Percentiles rank a stretch among this genome's conserved stretches.
phyloP scores from a whole-genome alignment of 2,329 filamentous ascomycete genomes.

The Fusarium hainanense region DNA sequence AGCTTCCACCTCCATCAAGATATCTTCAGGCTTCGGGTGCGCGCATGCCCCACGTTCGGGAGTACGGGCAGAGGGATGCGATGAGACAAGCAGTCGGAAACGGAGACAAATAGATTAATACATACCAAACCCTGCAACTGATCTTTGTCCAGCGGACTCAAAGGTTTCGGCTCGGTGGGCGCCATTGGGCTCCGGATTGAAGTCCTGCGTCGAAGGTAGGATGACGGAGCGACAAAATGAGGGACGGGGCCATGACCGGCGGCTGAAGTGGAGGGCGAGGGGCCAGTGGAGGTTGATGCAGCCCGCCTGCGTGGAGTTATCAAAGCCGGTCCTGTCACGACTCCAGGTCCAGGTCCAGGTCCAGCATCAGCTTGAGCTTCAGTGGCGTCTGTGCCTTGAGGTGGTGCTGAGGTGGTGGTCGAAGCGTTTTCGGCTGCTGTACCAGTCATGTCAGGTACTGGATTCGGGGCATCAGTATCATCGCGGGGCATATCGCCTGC shows the following conservation, averaged over 20 bases:
- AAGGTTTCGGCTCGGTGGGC: constrained; percentile 55
- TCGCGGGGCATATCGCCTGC: constrained; percentile 34
- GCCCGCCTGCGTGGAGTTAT: constrained; percentile 37
- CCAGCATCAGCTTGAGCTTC: constrained; percentile 9
- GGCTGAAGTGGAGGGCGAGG: constrained; percentile 38
- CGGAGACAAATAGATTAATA: constrained; percentile 21
- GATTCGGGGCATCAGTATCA: constrained; percentile 17
- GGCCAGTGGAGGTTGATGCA: constrained; percentile 38
- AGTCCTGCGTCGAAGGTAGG: constrained; percentile 62
- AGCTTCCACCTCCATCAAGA: constrained; percentile 28
- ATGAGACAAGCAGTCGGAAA: constrained; percentile 6
- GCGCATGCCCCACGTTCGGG: constrained; percentile 34
- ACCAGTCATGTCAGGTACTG: constrained; percentile 22
- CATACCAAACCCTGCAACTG: constrained; percentile 83
- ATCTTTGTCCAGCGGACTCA: constrained; percentile 76
- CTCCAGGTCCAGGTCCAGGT: constrained; percentile 5
- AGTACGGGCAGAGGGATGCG: constrained; percentile 32
- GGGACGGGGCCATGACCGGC: constrained; percentile 54
- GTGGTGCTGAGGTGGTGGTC: constrained; percentile 20
- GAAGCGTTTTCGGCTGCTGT: constrained; percentile 26
- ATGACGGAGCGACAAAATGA: constrained; percentile 70
- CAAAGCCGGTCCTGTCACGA: constrained; percentile 30
- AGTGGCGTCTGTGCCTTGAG: constrained; percentile 12
- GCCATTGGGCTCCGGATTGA: constrained; percentile 52
- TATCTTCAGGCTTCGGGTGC: constrained; percentile 10